These are phyloP conservation scores for Cudoniella acicularis DNA, from an alignment of 495 filamentous ascomycete genomes.

Conservation along the genomic window DNA sequence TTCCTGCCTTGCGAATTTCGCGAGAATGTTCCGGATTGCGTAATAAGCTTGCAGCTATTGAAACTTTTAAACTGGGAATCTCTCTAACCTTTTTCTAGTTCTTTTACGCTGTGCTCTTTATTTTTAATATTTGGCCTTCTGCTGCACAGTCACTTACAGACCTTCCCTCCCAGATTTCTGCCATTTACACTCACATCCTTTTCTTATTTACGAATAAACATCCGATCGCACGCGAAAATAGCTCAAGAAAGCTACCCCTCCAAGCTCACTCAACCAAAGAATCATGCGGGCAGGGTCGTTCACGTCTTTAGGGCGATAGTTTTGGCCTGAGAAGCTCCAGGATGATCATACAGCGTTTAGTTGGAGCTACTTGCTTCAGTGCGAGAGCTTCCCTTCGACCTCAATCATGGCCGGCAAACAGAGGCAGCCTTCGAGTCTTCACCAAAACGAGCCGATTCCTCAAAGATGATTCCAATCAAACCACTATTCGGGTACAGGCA, in stretches of 20 bases:
- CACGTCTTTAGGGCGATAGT: slow-evolving; percentile 10
- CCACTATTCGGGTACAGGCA: slow-evolving; percentile 9
- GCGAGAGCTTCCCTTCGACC: slow-evolving; percentile 12
- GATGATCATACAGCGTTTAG: slow-evolving; percentile 21
- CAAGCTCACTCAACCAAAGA: neutral
- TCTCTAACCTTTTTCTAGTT: neutral
- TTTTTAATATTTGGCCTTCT: neutral
- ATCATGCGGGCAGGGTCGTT: slow-evolving; percentile 16
- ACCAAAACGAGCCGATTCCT: slow-evolving; percentile 13
- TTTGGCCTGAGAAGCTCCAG: slow-evolving; percentile 3
- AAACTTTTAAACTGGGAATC: neutral
- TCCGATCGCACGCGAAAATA: too few relatives aligned
- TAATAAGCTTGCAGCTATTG: slow-evolving; percentile 15
- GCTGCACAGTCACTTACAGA: too few relatives aligned
- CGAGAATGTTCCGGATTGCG: slow-evolving; percentile 15
- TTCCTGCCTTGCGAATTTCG: neutral
- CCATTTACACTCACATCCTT: too few relatives aligned
- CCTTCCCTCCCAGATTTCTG: too few relatives aligned
- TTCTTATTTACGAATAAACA: too few relatives aligned
- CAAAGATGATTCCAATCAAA: slow-evolving; percentile 17
- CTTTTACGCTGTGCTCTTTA: neutral
- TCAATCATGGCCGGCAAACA: slow-evolving; percentile 9
- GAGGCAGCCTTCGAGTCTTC: slow-evolving; percentile 17
- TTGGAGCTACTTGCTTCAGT: slow-evolving; percentile 16
- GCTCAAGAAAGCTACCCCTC: slow-evolving; percentile 18